Base-by-base conservation (phyloP, 495 filamentous ascomycete species). In the Geoglossum glabrum region DNA sequence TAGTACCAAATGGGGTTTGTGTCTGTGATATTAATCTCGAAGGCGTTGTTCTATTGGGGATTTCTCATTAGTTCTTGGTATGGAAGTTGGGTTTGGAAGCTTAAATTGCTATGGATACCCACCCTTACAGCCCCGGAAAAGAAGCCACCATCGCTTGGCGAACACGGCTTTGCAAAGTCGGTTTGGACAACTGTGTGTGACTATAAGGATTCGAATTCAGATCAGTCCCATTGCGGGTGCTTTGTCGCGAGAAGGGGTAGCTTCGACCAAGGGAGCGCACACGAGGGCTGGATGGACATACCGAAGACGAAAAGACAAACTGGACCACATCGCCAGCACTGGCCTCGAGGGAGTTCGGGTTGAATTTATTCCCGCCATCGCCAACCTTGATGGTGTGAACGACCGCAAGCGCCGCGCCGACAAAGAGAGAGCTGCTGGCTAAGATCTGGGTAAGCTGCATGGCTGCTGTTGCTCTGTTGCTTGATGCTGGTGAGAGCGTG, bases 1-100 rank as follows among this genome's bases (percentile, higher is more conserved):
- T 84, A 87, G 56, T 79, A 68, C 80, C 81, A 86, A 49, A 84
- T 69, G 0, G 83, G 82, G 19, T 72, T 75, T 43, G 76, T 83
- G 66, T 75, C 71, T 63, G 79, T 80, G 59, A 85, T 70, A 59
- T 70, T 74, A 60, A 85, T 65, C 10, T 45, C 2, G n/a, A 45
- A 45, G 13, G 23, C 40, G 5, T 45, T 19, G 40, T 21, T 21
- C 40, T 45, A 19, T 9, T n/a, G 23, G 3, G n/a, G 10, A 21
- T 17, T 21, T 21, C 5, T 21, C 10, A 19, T 45, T 21, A 45
- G 40, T 21, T 21, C n/a, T 21, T 17, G 57, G 77, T 15, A 40
- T 40, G 79, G 63, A 80, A 86, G 33, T 73, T 74, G 23, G 11
- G 15, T n/a, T 19, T 54, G 10, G 23, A n/a, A 21, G 50, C 50